phyloP scores from a whole-genome alignment of 2,329 filamentous ascomycete species.

The Ceratocystis smalleyi region DNA sequence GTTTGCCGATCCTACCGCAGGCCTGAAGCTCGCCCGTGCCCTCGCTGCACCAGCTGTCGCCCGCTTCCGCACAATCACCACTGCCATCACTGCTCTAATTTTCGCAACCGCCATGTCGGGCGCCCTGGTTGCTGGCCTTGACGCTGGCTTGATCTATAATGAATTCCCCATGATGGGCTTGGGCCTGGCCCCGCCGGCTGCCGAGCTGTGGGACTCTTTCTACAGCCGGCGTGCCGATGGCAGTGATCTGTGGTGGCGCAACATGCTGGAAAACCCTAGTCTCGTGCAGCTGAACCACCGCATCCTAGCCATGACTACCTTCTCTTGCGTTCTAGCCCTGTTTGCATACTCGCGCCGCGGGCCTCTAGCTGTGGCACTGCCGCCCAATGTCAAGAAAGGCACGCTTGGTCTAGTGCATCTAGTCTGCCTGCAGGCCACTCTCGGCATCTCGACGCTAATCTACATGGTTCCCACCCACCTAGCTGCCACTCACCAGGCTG shows the following conservation, averaged over 20 bases:
- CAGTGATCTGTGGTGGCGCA: constrained; percentile 87
- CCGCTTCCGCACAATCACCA: constrained; percentile 57
- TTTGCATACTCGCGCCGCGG: constrained; percentile 66
- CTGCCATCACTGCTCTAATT: constrained; percentile 56
- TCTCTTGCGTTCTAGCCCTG: constrained; percentile 61
- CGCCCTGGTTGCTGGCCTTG: constrained; percentile 81
- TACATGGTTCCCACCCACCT: constrained; percentile 85
- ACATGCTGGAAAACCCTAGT: constrained; percentile 92
- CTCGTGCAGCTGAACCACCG: constrained; percentile 93
- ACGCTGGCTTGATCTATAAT: constrained; percentile 96
- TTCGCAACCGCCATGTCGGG: constrained; percentile 89
- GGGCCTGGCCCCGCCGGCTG: constrained; percentile 62
- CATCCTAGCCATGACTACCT: constrained; percentile 77
- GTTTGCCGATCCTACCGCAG: constrained; percentile 49
- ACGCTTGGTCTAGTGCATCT: constrained; percentile 70
- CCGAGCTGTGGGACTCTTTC: constrained; percentile 71
- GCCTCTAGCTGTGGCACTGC: constrained; percentile 41
- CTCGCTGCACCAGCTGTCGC: constrained; percentile 53
- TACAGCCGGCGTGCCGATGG: constrained; percentile 67
- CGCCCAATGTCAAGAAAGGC: constrained; percentile 48
- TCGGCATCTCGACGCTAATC: constrained; percentile 81
- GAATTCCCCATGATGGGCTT: constrained; percentile 93
- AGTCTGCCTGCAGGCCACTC: constrained; percentile 61
- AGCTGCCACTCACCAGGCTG: constrained; percentile 84
- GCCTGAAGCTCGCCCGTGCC: constrained; percentile 42